Base-by-base conservation (phyloP, 345 rosid species). In the Gossypium australe region DNA sequence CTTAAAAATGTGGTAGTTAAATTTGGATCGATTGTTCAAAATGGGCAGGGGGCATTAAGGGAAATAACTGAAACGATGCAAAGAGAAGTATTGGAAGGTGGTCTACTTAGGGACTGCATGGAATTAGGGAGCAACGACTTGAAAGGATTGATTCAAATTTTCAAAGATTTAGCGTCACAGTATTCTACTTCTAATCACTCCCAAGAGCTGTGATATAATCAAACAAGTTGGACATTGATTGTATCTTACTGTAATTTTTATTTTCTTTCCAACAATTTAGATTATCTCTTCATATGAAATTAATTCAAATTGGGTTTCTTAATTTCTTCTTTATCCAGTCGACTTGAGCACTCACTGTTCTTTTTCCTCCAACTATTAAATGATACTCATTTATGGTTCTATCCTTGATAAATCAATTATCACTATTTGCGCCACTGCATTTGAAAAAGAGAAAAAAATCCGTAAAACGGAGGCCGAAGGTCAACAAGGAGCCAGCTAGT, bases 21-120 rank as follows among this genome's bases (percentile, higher is more conserved):
- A 22, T 11, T 12, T 47, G 24, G 59, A 55, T 2, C 9, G 59
- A 52, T 55, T 55, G 58, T 55, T 55, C 2, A 11, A 72, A n/a
- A 34, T 48, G 44, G 18, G 62, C 84, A 91, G 98, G 97, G 93
- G 25, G 78, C 89, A 48, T 58, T 89, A 77, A 85, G 89, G 86
- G 89, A 87, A 47, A 62, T 80, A 73, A 82, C 86, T 82, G 87
- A 94, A 86, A 81, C 80, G 59, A 44, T 94, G 69, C 84, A 79
- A 58, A 82, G 58, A 66, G 97, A 92, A 78, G 89, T 87, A 74
- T 72, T 84, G 20, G 91, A 90, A 7, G 97, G 94, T n/a, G 87
- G 74, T 60, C 73, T 92, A 34, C 64, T 94, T 76, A 87, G 80
- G 82, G 95, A 94, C 77, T 92, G 97, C 78, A 81, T 94, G 13